These are phyloP conservation scores for Globisporangium alternatum DNA, from an alignment of 352 stramenopile species.

Conservation along the genomic window DNA sequence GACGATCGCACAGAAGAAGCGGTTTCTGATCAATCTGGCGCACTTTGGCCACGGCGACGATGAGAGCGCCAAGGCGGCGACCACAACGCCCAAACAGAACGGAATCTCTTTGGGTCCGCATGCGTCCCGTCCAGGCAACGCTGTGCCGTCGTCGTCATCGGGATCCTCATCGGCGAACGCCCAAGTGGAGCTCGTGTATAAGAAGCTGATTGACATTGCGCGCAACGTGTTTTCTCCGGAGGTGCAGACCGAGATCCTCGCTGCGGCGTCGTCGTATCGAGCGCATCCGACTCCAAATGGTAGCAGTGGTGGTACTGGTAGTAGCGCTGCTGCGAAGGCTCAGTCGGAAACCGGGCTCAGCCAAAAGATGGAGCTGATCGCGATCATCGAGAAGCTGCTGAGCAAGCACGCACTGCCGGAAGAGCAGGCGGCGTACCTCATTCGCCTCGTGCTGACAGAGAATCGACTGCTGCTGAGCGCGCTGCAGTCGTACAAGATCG, in stretches of 20 bases:
- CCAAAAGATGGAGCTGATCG: constrained; percentile 50
- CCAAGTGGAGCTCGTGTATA: constrained; percentile 45
- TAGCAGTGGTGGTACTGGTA: background rate
- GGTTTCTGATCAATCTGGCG: constrained; percentile 36
- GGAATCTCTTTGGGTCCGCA: too few relatives aligned
- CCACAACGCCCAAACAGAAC: background rate
- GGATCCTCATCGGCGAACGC: constrained; percentile 16
- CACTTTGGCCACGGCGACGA: constrained; percentile 1
- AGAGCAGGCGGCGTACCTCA: constrained; percentile 41
- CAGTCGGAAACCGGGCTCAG: constrained; percentile 16
- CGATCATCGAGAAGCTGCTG: constrained; percentile 46
- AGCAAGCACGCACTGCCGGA: constrained; percentile 60
- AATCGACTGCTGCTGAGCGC: constrained; percentile 54
- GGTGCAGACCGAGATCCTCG: constrained; percentile 48
- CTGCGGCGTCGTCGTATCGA: constrained; percentile 30
- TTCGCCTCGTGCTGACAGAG: constrained; percentile 47
- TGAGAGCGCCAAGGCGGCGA: background rate
- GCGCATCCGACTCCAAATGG: constrained; percentile 4
- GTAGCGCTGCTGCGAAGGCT: too few relatives aligned
- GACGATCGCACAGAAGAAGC: constrained; percentile 45
- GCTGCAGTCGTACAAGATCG: constrained; percentile 47
- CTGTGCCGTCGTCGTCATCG: background rate
- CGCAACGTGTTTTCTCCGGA: constrained; percentile 51
- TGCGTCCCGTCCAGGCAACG: background rate
- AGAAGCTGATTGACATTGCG: constrained; percentile 53